Base-by-base conservation (phyloP, 257 asterid species). In the Cordia subcordata region DNA sequence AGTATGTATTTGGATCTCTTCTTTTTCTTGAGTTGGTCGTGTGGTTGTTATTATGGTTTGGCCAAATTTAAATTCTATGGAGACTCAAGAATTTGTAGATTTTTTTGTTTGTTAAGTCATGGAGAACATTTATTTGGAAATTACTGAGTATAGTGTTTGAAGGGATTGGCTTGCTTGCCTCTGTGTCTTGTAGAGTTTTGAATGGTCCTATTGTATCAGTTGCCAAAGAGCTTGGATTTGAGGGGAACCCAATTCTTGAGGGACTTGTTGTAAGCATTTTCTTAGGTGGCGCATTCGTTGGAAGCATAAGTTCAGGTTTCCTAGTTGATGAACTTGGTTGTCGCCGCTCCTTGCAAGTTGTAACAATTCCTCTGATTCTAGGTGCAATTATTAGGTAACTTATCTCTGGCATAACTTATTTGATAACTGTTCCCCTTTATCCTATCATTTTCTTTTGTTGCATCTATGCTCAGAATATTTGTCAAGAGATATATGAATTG, bases 241-340 rank as follows among this genome's bases (percentile, higher is more conserved):
- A 86, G 61, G 94, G 94, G 55, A 75, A 82, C 69, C 79, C 90
- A 49, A 75, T 86, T 69, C 87, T 89, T 21, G 88, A 86, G 76
- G 97, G 95, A 58, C 95, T 89, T 59, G 94, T 89, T 20, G 94
- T 89, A 55, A 89, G 95, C 77, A 89, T 86, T 54, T 89, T 89
- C 74, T 81, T 89, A 40, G 88, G 83, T 60, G 97, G 97, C 62
- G 97, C 94, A 37, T 84, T 89, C 68, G 57, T 86, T 38, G 97
- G 97, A 64, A 89, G 97, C 75, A 27, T 89, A 62, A 62, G 79
- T 57, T 82, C 82, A 68, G 94, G 92, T 67, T 76, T 81, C 67
- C 69, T 89, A 46, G 82, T 84, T 68, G 92, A 89, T 79, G 81
- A 76, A 72, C 82, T 89, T 68, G 94, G 97, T 51, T 89, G 79